These are phyloP conservation scores for Trichoderma cornu-damae DNA, from an alignment of 2,329 filamentous ascomycete genomes.

Conservation along the genomic window DNA sequence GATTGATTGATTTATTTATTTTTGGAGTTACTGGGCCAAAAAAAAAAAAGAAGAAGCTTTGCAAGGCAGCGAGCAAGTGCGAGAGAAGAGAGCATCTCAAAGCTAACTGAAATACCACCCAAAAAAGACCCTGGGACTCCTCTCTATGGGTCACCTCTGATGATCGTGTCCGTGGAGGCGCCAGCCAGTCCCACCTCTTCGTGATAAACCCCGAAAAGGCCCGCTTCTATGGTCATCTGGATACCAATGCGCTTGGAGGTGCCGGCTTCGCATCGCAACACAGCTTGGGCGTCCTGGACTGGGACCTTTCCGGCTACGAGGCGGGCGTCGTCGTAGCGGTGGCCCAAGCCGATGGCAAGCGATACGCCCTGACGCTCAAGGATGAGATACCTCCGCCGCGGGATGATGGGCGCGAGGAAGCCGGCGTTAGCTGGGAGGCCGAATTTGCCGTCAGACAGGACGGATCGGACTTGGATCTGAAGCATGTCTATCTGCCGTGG, in stretches of 20 bases:
- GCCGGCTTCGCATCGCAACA: conserved; percentile 79
- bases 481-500: conserved; percentile 56
- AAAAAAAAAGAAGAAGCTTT: not conserved
- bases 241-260: conserved; percentile 69
- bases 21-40: not conserved
- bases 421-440: conserved; percentile 68
- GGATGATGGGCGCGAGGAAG: conserved; percentile 64
- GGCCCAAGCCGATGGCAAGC: conserved; percentile 53
- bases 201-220: conserved; percentile 37
- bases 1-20: not conserved
- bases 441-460: conserved; percentile 48
- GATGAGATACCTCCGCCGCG: conserved; percentile 56
- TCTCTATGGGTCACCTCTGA: conserved; percentile 64
- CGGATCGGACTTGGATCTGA: conserved; percentile 18
- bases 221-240: conserved; percentile 63
- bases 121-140: conserved; percentile 53
- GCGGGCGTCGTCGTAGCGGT: conserved; percentile 56
- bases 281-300: conserved; percentile 53
- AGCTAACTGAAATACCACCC: conserved; percentile 15
- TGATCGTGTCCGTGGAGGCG: conserved; percentile 72
- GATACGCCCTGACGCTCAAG: conserved; percentile 71
- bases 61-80: not conserved
- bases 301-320: conserved; percentile 60
- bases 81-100: not conserved
- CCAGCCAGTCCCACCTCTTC: conserved; percentile 52